Base-by-base conservation (phyloP, 768 basidiomycete genomes). In the Termitomyces bulborhizus region DNA sequence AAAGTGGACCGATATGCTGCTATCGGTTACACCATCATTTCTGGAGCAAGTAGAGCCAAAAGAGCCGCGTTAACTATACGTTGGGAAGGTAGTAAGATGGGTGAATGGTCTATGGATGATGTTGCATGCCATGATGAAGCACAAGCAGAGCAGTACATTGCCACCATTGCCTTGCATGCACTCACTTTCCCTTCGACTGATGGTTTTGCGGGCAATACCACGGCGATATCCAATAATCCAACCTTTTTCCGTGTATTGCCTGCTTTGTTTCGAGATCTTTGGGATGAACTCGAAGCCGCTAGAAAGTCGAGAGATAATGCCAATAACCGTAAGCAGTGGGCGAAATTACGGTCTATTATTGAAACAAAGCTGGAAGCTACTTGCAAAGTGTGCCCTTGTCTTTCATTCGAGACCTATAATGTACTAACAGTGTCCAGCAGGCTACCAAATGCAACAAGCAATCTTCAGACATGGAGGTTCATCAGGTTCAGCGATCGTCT, bases 121-220 rank as follows among this genome's bases (percentile, higher is more conserved):
- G 74, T 90, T 43, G 94, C 90, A 13, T 98, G 96, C 63, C 73
- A 80, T 43, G 82, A 90, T 58, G 78, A 82, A 53, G 63, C 65
- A 0, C 93, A 98, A 66, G 94, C 96, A 24, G 90, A 91, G 68
- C 85, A 98, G 62, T 99, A 93, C 65, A 80, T 96, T 48, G 82
- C 96, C 4, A 89, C 88, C 16, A 70, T 95, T 46, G 93, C 93
- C 3, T 73, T 98, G 34, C 91, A 96, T 67, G 78, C 82, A 3
- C 71, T 98, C 32, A 83, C 82, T 11, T 91, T 85, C 62, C 82
- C 84, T 15, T 54, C 68, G 1, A 77, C 77, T 0, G 79, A 80
- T 50, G 88, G 88, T 7, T 92, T 92, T 68, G 77, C 81, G 9
- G 68, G 77, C 3, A 77, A 67, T 4, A 70, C 77, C 32, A 18